These are phyloP conservation scores for Excoecaria agallocha DNA, from an alignment of 345 rosid genomes.

Conservation along the genomic window DNA sequence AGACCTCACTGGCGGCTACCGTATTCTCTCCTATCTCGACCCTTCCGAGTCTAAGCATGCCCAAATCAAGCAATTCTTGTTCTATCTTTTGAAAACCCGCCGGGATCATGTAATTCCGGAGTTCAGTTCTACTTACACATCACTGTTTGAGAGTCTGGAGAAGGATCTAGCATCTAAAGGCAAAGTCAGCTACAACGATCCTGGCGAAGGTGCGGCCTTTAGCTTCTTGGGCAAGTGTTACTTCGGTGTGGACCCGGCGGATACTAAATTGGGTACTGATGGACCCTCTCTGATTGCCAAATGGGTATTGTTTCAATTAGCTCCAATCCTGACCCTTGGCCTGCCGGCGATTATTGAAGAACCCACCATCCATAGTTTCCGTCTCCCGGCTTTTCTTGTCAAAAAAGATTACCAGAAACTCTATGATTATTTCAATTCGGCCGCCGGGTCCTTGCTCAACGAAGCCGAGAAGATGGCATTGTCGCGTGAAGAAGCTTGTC, in stretches of 20 bases:
- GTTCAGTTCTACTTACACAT: constrained; percentile 50
- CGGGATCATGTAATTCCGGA: constrained; percentile 69
- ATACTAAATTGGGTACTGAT: constrained; percentile 56
- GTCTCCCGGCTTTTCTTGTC: constrained; percentile 57
- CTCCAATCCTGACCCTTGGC: constrained; percentile 55
- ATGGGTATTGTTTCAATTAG: constrained; percentile 71
- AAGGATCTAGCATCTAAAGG: constrained; percentile 54
- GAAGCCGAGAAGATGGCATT: constrained; percentile 70
- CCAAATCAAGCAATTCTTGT: constrained; percentile 64
- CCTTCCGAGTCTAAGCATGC: constrained; percentile 77
- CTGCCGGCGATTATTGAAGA: constrained; percentile 60
- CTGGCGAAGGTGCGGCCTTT: constrained; percentile 65
- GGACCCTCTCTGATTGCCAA: constrained; percentile 56
- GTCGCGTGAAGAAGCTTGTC: constrained; percentile 77
- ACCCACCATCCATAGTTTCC: constrained; percentile 48
- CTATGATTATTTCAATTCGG: constrained; percentile 62
- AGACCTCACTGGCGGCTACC: constrained; percentile 81
- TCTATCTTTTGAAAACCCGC: constrained; percentile 52
- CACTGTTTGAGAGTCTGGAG: constrained; percentile 55
- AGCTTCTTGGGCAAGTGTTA: constrained; percentile 57
- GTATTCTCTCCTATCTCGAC: constrained; percentile 76
- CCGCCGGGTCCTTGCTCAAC: constrained; percentile 52
- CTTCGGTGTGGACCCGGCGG: constrained; percentile 55
- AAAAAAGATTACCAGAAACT: constrained; percentile 69
- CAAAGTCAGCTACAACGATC: constrained; percentile 44